phyloP scores from a whole-genome alignment of 805 yeast genomes.

The Cyberlindnera mississippiensis region DNA sequence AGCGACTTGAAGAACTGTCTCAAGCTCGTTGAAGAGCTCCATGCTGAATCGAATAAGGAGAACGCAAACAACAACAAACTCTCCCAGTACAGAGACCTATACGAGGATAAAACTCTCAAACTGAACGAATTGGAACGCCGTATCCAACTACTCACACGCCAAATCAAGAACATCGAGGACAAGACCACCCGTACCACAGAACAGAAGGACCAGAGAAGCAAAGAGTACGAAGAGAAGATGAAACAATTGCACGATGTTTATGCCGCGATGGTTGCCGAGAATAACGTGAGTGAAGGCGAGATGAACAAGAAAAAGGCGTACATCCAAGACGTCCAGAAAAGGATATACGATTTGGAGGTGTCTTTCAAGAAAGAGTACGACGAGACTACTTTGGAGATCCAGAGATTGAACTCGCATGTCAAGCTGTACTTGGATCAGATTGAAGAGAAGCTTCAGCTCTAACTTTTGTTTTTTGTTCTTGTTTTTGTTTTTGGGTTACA shows the following conservation, averaged over 20 bases:
- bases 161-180: conserved; percentile 38
- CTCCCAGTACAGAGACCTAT: conserved; percentile 16
- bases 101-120: conserved; percentile 21
- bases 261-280: conserved; percentile 34
- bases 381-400: conserved; percentile 32
- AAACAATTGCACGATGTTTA: conserved; percentile 34
- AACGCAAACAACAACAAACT: conserved; percentile 13
- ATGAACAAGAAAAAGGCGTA: conserved; percentile 33
- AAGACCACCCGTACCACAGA: conserved; percentile 35
- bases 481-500: neutral
- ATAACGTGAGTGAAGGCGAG: conserved; percentile 36
- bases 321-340: conserved; percentile 36
- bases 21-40: conserved; percentile 23
- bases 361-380: conserved; percentile 34
- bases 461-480: neutral
- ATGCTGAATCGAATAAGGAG: conserved; percentile 18
- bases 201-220: conserved; percentile 35
- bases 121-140: conserved; percentile 33
- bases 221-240: conserved; percentile 34
- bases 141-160: conserved; percentile 36
- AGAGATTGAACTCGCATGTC: conserved; percentile 25
- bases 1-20: conserved; percentile 20
- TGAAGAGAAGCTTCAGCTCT: conserved; percentile 18
- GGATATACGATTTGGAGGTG: conserved; percentile 27
- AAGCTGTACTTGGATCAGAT: conserved; percentile 26